A percentile compares a stretch with the other conserved stretches of the same genome.
Conservation (phyloP, 352 stramenopile species). For the Pythium coloratum region DNA sequence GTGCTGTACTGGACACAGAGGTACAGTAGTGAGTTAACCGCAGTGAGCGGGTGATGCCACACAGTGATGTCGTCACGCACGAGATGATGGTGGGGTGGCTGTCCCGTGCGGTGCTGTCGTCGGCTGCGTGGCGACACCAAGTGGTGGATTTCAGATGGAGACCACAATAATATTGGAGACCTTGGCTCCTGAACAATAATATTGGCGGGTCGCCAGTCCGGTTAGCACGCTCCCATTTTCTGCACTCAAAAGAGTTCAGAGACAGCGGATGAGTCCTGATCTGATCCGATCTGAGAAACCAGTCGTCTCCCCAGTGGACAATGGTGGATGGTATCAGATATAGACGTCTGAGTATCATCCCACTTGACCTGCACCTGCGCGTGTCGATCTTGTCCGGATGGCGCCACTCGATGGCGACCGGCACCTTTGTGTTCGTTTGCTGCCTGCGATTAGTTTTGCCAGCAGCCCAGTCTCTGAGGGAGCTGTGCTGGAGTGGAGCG, state of each 20-base stretch:
- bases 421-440: neutral
- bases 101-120: neutral
- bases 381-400: neutral
- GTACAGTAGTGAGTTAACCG: too few species aligned
- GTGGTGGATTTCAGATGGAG: neutral
- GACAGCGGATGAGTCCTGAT: neutral
- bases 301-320: constrained; percentile 15
- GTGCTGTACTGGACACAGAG: too few species aligned
- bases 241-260: neutral
- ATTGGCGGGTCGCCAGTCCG: neutral
- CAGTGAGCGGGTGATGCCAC: neutral
- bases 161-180: neutral
- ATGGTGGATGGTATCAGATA: constrained; percentile 8
- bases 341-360: constrained; percentile 6
- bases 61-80: neutral
- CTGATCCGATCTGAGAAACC: constrained; percentile 4
- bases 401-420: neutral
- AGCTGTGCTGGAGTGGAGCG: neutral
- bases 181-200: neutral
- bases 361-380: constrained; percentile 5
- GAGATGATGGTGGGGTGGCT: neutral
- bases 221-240: neutral
- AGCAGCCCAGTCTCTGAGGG: neutral
- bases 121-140: neutral
- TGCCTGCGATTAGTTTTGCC: neutral